Conservation (phyloP, 345 rosid species). For the Orychophragmus violaceus region DNA sequence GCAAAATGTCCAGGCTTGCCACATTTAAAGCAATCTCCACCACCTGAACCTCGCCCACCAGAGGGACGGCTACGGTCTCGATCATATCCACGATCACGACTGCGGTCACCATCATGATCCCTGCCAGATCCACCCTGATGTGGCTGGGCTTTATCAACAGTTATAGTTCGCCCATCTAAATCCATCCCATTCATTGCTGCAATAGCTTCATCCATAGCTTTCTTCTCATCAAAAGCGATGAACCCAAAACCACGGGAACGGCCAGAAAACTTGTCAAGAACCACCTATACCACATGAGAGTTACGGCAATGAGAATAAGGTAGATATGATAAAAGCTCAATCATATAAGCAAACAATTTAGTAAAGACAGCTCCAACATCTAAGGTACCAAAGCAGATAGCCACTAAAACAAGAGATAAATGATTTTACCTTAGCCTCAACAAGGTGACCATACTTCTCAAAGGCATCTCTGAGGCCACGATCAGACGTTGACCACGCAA, state of each 20-base stretch:
- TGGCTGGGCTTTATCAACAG: slow-evolving; percentile 96
- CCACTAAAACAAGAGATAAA: neutral
- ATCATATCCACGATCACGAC: slow-evolving; percentile 57
- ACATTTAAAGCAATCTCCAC: slow-evolving; percentile 87
- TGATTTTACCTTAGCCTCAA: slow-evolving; percentile 68
- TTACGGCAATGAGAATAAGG: neutral
- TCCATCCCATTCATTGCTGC: slow-evolving; percentile 87
- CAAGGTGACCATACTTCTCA: slow-evolving; percentile 83
- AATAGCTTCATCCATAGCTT: slow-evolving; percentile 91
- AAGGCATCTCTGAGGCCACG: slow-evolving; percentile 84
- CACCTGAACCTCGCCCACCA: slow-evolving; percentile 52
- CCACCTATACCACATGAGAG: slow-evolving; percentile 43
- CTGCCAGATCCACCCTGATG: slow-evolving; percentile 62
- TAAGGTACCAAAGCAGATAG: neutral
- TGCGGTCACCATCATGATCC: slow-evolving; percentile 68
- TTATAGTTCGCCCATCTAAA: slow-evolving; percentile 82
- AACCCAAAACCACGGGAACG: slow-evolving; percentile 98
- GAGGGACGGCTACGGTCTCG: slow-evolving; percentile 50
- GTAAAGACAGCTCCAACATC: neutral
- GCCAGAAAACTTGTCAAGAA: slow-evolving; percentile 79
- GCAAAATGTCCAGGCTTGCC: slow-evolving; percentile 98
- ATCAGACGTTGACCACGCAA: slow-evolving; percentile 88
- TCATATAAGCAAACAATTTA: neutral
- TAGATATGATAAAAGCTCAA: neutral
- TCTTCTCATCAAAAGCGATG: slow-evolving; percentile 75